Conservation (phyloP, 1,284 basidiomycete species). For the Kalmanozyma brasiliensis region DNA sequence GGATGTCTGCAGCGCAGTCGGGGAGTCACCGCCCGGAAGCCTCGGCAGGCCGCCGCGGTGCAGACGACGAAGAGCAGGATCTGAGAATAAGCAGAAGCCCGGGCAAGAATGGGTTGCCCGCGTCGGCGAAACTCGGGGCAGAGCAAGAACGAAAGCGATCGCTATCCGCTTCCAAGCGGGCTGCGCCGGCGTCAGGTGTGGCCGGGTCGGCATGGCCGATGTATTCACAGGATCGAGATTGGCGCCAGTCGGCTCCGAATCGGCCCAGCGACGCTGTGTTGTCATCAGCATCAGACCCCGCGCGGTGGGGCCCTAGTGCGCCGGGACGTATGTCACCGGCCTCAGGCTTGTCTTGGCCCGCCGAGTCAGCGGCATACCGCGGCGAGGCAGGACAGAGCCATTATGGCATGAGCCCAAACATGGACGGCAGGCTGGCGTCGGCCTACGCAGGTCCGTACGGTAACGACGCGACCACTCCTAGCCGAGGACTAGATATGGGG, state of each 20-base stretch:
- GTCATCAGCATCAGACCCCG: slow-evolving; percentile 7
- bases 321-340: slow-evolving; percentile 6
- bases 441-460: slow-evolving; percentile 14
- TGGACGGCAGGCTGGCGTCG: slow-evolving; percentile 3
- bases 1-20: slow-evolving; percentile 15
- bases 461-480: slow-evolving; percentile 31
- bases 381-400: background rate
- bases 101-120: slow-evolving; percentile 1
- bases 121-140: background rate
- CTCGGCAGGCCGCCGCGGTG: background rate
- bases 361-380: slow-evolving; percentile 5
- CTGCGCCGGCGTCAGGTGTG: background rate
- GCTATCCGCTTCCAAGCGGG: slow-evolving; percentile 2
- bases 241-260: slow-evolving; percentile 14
- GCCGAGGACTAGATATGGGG: slow-evolving; percentile 30
- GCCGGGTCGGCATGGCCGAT: slow-evolving; percentile 18
- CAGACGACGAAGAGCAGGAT: background rate
- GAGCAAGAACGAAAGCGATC: background rate
- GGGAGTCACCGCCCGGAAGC: background rate
- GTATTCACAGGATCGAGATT: slow-evolving; percentile 37
- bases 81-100: background rate
- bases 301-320: slow-evolving; percentile 8
- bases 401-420: slow-evolving; percentile 1
- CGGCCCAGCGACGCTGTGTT: background rate
- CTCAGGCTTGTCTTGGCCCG: slow-evolving; percentile 12